Base-by-base conservation (phyloP, 129 eudicot genomes). In the Flaveria bidentis region DNA sequence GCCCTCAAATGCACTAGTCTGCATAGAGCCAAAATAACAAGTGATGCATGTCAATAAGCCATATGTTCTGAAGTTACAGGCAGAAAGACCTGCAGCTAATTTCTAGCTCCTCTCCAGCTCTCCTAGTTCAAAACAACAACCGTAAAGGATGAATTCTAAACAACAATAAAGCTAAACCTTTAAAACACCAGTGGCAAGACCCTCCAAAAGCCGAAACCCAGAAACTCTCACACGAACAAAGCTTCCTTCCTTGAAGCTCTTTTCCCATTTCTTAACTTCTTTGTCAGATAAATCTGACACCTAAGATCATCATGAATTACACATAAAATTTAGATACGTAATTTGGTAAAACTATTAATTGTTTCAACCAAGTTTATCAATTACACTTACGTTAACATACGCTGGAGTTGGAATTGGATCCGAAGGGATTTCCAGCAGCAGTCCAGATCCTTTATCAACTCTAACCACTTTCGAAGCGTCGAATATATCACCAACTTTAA, bases 1-100 rank as follows among this genome's bases (percentile, higher is more conserved):
- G 66, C 97, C 96, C 76, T 91, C 99, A 77, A 94, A 82, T 46
- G 99, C 97, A 87, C 96, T 91, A 64, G 88, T 90, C 99, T 94
- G 93, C 23, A 45, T 10, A 68, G 62, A 51, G 81, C 64, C 57
- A 71, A 82, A 74, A 55, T 26, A 18, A 47, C 60, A 46, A 12
- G 18, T 14, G 13, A 72, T 50, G 56, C 33, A 49, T 45, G 61
- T 69, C 47, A 46, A 28, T 25, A 36, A 39, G 15, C 6, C 64
- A 70, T 39, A 20, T 55, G 55, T 60, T 66, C 45, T 56, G 41
- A 65, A 66, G 52, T 61, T 51, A 18, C 53, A 41, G 7, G 76
- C 22, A 55, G 55, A 49, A 79, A 72, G 64, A 47, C 36, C 14
- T 45, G 7, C 67, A 61, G 44, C 52, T 46, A 52, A 64, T 65